Evolutionary conservation across 805 yeast species (phyloP).

Genomic region (Candida parachauliodes): DNA sequence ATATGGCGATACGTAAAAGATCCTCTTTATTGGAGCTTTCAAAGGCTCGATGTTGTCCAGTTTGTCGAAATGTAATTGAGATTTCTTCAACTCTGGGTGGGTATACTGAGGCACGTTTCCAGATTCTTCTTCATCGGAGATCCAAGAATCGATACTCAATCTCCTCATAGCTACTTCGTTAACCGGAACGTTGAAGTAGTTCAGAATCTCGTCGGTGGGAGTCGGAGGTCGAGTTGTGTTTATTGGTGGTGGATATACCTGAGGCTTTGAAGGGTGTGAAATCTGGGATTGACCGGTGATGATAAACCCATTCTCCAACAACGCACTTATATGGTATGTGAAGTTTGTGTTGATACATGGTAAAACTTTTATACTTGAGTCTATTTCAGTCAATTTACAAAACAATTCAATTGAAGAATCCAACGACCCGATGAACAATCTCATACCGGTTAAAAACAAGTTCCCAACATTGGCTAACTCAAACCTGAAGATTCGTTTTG

Average conservation of each 20-base stretch:
- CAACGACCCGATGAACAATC: slow-evolving; percentile 78
- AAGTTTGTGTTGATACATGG: slow-evolving; percentile 85
- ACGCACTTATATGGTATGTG: slow-evolving; percentile 82
- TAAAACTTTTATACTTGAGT: slow-evolving; percentile 51
- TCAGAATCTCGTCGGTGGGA: slow-evolving; percentile 12
- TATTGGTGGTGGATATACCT: slow-evolving; percentile 24
- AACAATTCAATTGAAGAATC: slow-evolving; percentile 81
- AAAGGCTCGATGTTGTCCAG: slow-evolving; percentile 53
- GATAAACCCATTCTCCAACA: slow-evolving; percentile 61
- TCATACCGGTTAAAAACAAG: slow-evolving; percentile 73
- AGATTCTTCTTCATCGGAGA: slow-evolving; percentile 36
- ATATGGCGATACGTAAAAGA: slow-evolving; percentile 79
- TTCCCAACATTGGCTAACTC: slow-evolving; percentile 85
- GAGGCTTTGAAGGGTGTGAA: slow-evolving; percentile 66
- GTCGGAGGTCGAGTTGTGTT: slow-evolving; percentile 21
- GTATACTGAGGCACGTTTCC: slow-evolving; percentile 69
- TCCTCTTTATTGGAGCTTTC: slow-evolving; percentile 67
- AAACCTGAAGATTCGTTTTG: slow-evolving; percentile 59
- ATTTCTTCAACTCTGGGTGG: slow-evolving; percentile 71
- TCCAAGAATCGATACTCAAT: slow-evolving; percentile 1
- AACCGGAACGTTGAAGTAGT: slow-evolving; percentile 7
- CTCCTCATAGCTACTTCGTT: slow-evolving; percentile 10
- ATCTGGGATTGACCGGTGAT: slow-evolving; percentile 92
- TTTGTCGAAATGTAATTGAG: slow-evolving; percentile 73
- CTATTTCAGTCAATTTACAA: slow-evolving; percentile 58